A percentile compares a stretch with the other conserved stretches of the same genome.
Conservation (phyloP, 2,329 filamentous ascomycete genomes). For the Aspergillus uvarum region DNA sequence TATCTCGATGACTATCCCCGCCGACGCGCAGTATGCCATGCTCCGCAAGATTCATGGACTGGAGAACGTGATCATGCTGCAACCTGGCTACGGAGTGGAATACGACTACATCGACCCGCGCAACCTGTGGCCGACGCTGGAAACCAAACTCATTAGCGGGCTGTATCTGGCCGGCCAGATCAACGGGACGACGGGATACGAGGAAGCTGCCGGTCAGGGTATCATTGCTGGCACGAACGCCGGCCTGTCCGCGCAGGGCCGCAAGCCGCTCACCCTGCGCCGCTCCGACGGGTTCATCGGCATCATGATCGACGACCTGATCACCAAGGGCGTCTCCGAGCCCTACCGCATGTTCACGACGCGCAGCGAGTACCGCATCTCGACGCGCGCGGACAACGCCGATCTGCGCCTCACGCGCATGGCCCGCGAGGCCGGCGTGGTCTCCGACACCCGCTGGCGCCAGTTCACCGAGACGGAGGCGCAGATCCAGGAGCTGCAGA, state of each 20-base stretch:
- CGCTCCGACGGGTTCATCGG: slow-evolving; percentile 93
- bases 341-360: slow-evolving; percentile 99
- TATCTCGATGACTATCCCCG: slow-evolving; percentile 93
- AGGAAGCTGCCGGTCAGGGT: slow-evolving; percentile 93
- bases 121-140: slow-evolving; percentile 79
- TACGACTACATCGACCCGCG: slow-evolving; percentile 98
- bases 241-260: slow-evolving; percentile 70
- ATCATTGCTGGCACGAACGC: slow-evolving; percentile 92
- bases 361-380: slow-evolving; percentile 92
- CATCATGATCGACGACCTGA: slow-evolving; percentile 96
- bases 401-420: slow-evolving; percentile 80
- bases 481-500: slow-evolving; percentile 67
- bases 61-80: slow-evolving; percentile 86
- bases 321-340: slow-evolving; percentile 94
- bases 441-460: slow-evolving; percentile 76
- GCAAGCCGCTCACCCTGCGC: slow-evolving; percentile 66
- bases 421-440: slow-evolving; percentile 73
- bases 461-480: slow-evolving; percentile 64
- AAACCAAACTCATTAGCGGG: slow-evolving; percentile 87
- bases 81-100: slow-evolving; percentile 94
- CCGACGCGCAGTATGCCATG: slow-evolving; percentile 78
- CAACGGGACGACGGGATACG: slow-evolving; percentile 96
- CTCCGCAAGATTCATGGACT: slow-evolving; percentile 85
- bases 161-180: slow-evolving; percentile 95
- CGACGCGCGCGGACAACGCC: slow-evolving; percentile 87